A percentile compares a stretch with the other conserved stretches of the same genome.
Evolutionary conservation across 345 rosid species (phyloP).

Genomic region (Fremontodendron californicum): DNA sequence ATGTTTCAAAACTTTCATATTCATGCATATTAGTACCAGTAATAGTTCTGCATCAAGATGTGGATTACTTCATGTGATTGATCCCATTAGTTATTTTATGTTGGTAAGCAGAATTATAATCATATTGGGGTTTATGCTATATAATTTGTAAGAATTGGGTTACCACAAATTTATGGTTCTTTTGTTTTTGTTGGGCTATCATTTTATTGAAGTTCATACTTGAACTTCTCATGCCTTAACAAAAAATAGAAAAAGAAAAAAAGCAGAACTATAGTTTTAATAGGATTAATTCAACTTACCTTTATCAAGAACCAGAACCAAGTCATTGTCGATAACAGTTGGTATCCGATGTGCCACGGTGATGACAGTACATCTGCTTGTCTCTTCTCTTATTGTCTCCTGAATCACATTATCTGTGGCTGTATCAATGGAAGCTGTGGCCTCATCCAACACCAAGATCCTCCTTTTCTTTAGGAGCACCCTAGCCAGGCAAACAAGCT

Average conservation of each 20-base stretch:
- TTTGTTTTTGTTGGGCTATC: no score
- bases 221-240: no score
- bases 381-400: conserved; percentile 66
- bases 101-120: neutral
- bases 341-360: conserved; percentile 88
- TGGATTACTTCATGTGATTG: neutral
- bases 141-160: no score
- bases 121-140: neutral
- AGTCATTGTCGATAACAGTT: conserved; percentile 77
- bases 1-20: neutral
- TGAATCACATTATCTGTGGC: conserved; percentile 79
- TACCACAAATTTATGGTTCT: no score
- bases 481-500: conserved; percentile 76
- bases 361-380: conserved; percentile 67
- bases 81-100: neutral
- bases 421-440: conserved; percentile 87
- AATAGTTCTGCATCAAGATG: neutral
- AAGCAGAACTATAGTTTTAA: neutral
- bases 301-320: conserved; percentile 76
- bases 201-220: no score
- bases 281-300: conserved; percentile 35
- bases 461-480: conserved; percentile 66
- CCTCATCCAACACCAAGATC: conserved; percentile 75
- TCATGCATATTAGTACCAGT: neutral
- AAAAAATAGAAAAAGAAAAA: no score